These are phyloP conservation scores for Parastagonospora avenae DNA, from an alignment of 2,329 filamentous ascomycete genomes.

Conservation along the genomic window DNA sequence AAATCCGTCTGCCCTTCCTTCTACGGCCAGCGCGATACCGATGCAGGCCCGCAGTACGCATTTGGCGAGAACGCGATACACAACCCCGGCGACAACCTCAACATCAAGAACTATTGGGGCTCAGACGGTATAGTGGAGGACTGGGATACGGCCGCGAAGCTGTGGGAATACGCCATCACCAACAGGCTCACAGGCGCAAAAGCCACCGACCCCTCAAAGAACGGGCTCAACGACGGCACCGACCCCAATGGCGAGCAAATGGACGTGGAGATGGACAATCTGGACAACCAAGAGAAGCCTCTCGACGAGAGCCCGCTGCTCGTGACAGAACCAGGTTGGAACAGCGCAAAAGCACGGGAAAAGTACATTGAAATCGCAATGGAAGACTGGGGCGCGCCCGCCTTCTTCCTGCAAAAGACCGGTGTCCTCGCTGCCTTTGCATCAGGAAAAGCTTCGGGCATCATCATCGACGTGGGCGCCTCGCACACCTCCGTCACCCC, in stretches of 20 bases:
- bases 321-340: conserved; percentile 95
- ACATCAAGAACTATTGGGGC: conserved; percentile 91
- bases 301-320: conserved; percentile 88
- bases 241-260: conserved; percentile 62
- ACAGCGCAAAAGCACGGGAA: conserved; percentile 82
- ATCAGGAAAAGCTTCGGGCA: conserved; percentile 87
- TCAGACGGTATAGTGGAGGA: conserved; percentile 90
- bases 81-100: conserved; percentile 74
- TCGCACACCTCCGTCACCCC: conserved; percentile 87
- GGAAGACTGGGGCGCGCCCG: conserved; percentile 94
- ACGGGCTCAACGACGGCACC: conserved; percentile 75
- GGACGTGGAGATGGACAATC: conserved; percentile 60
- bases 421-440: conserved; percentile 92
- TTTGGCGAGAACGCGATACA: conserved; percentile 92
- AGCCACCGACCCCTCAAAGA: conserved; percentile 71
- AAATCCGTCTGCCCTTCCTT: conserved; percentile 91
- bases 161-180: conserved; percentile 94
- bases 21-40: conserved; percentile 68
- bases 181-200: conserved; percentile 82
- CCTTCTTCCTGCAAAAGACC: conserved; percentile 89
- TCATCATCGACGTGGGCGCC: conserved; percentile 91
- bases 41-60: conserved; percentile 59
- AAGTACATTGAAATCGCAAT: conserved; percentile 96
- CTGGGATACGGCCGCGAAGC: conserved; percentile 86
- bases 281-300: conserved; percentile 70